Evolutionary conservation across 345 rosid species (phyloP), one percentile per base, ranked within the genome.

Genomic region (Litchi chinensis): DNA sequence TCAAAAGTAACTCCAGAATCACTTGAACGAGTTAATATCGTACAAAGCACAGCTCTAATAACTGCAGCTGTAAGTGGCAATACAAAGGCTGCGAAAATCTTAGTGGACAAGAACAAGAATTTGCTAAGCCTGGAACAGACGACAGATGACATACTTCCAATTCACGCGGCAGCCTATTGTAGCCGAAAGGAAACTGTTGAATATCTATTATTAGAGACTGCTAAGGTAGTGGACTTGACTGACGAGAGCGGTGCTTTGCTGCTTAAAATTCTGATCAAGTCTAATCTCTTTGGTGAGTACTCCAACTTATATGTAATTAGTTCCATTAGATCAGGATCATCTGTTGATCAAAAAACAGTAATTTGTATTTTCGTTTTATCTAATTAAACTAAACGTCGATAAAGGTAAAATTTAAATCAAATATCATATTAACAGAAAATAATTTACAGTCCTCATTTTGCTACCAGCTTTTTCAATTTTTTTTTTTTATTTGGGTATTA

Each of bases 261-360:
- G 39, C 22, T 73, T 21, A 12, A 60, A 15, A 3, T 0, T 21
- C 22, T 74, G 7, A 74, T 74, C 18, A 15, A 15, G 9, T 40
- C 68, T 41, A 40, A 59, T 52, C 63, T 71, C 44, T 71, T 41
- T 0, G 74, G 74, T 71, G n/a, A 71, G 43, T 71, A 3, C 21
- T 32, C 37, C 37, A 3, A 21, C 26, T 26, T 3, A 63, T 63
- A 63, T 32, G 13, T 24, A 63, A 63, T 11, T 50, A 50, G 18
- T 50, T 50, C 16, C 18, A 50, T 50, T 50, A 16, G 56, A 50
- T 15, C 16, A 48, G 37, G 37, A 65, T 32, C 37, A 32, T 32
- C 37, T 32, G 37, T 32, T 32, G 37, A 32, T 2, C 4, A 32
- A 3, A 28, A 32, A 32, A 2, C 37, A 32, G 4, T 32, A 32